A percentile compares a stretch with the other conserved stretches of the same genome.
phyloP scores from a whole-genome alignment of 345 rosid species.

The Populus pruinosa region DNA sequence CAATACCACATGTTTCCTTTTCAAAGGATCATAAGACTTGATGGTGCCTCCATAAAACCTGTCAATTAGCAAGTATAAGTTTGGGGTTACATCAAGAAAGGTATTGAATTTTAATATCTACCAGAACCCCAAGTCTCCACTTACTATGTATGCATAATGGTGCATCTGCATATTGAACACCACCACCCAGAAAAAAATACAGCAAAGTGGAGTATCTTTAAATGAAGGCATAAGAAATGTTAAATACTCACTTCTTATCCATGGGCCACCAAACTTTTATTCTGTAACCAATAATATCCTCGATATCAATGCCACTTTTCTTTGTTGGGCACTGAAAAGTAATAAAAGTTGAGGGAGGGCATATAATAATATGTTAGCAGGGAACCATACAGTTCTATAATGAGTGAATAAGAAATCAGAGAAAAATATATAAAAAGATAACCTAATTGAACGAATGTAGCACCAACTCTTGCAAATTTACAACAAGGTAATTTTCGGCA shows the following conservation, averaged over 20 bases:
- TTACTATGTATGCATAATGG: neutral
- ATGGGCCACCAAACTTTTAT: conserved; percentile 99
- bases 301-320: conserved; percentile 47
- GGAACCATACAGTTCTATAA: neutral
- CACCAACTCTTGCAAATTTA: neutral
- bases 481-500: neutral
- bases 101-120: neutral
- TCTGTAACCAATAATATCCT: conserved; percentile 76
- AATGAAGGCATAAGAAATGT: neutral
- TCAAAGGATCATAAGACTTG: conserved; percentile 81
- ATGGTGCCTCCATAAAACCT: conserved; percentile 94
- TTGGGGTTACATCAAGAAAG: neutral
- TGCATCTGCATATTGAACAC: neutral
- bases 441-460: neutral
- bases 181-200: neutral
- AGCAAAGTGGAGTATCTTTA: neutral
- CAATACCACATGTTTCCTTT: conserved; percentile 85
- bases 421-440: neutral
- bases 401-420: neutral
- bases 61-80: conserved; percentile 26
- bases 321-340: conserved; percentile 58
- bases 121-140: neutral
- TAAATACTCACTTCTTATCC: conserved; percentile 79
- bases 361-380: conserved; percentile 13
- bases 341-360: conserved; percentile 17